Percentiles rank a stretch among this genome's conserved stretches.
Evolutionary conservation across 2,329 filamentous ascomycete species (phyloP).

Genomic region (Rhinocladiella similis): DNA sequence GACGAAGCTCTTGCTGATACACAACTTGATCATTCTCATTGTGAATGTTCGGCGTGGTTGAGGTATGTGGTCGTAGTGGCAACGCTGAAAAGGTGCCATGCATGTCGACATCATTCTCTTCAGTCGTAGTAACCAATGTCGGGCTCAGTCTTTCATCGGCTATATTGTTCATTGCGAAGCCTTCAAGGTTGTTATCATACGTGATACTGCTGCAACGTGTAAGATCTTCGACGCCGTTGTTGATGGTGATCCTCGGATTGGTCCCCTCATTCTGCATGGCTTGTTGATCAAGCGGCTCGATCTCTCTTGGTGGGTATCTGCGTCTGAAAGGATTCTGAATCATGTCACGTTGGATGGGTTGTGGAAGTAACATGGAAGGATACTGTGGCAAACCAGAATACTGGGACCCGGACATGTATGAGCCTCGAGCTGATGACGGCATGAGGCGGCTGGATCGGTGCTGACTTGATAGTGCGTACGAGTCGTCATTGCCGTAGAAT

Average conservation of each 20-base stretch:
- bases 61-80: background rate
- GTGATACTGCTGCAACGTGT: background rate
- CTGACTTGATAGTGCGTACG: conserved; percentile 6
- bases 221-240: conserved; percentile 5
- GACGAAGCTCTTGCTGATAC: background rate
- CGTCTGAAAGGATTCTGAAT: conserved; percentile 8
- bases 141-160: background rate
- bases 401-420: conserved; percentile 10
- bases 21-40: background rate
- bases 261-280: background rate
- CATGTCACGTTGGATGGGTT: background rate
- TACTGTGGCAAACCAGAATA: conserved; percentile 6
- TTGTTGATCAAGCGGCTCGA: background rate
- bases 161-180: background rate
- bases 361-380: conserved; percentile 15
- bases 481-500: conserved; percentile 14
- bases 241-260: conserved; percentile 13
- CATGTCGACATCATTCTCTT: conserved; percentile 1
- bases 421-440: conserved; percentile 6
- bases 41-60: background rate
- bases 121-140: background rate
- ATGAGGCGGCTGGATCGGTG: conserved; percentile 11
- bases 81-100: background rate
- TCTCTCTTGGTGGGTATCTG: background rate
- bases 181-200: conserved; percentile 8